Percentiles rank a stretch among this genome's conserved stretches.
These are phyloP conservation scores for Jasminum sambac DNA, from an alignment of 257 asterid genomes.

Conservation along the genomic window DNA sequence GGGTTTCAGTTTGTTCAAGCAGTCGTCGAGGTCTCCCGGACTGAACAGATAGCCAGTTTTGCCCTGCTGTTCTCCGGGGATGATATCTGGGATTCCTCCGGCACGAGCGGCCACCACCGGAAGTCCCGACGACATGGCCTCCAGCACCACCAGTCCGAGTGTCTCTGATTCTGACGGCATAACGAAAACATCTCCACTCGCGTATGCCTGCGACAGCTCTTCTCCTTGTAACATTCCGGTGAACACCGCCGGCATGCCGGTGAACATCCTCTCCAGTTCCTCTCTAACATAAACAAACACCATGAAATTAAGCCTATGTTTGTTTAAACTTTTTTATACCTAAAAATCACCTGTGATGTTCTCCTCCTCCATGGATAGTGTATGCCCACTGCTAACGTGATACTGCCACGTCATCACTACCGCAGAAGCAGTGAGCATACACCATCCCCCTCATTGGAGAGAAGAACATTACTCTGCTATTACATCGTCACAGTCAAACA, in stretches of 20 bases:
- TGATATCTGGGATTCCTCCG: conserved; percentile 90
- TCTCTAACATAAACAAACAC: conserved; percentile 40
- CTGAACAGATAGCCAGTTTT: conserved; percentile 70
- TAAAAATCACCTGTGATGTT: no score
- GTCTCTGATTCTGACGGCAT: conserved; percentile 99
- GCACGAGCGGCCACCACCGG: conserved; percentile 98
- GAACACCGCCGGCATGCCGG: conserved; percentile 77
- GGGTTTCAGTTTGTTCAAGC: conserved; percentile 72
- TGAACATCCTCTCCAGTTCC: conserved; percentile 78
- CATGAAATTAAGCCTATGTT: neutral
- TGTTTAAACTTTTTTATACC: neutral
- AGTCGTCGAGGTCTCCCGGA: conserved; percentile 91
- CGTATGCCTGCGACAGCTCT: conserved; percentile 93
- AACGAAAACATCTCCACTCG: conserved; percentile 85
- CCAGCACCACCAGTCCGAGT: conserved; percentile 83
- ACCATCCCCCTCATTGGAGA: no score
- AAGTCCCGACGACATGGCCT: conserved; percentile 97
- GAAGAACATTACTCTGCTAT: no score
- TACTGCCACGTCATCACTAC: no score
- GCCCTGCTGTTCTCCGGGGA: conserved; percentile 86
- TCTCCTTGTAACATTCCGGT: conserved; percentile 92
- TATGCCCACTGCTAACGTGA: no score
- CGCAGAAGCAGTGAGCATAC: no score
- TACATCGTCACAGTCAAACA: no score
- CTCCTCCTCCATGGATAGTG: no score